Evolutionary conservation across 768 basidiomycete genomes (phyloP), one percentile per base, ranked within the genome.

Genomic region (Lentinula sp.): DNA sequence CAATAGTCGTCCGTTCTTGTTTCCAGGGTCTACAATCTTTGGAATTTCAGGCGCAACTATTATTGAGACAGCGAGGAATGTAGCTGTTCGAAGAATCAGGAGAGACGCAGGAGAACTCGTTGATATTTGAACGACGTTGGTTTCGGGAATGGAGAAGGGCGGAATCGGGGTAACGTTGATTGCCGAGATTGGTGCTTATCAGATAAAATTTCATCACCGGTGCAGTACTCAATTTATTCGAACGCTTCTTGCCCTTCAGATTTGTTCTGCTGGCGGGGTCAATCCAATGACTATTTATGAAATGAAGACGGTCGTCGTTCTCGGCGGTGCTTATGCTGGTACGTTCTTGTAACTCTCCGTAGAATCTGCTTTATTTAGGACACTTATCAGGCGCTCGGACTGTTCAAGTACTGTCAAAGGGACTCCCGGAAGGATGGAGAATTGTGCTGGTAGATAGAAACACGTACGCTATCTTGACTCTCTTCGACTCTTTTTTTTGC

Each of bases 391-490:
- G 85, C 35, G 74, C 75, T 32, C 74, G 77, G 43, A 82, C 81
- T 0, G 79, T 81, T 4, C 79, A 79, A 59, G 48, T 81, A 16
- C 77, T 87, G 39, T 78, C 80, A 7, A 71, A 78, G 8, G 73
- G 72, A 12, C 68, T 86, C 16, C 84, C 84, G 4, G 69, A 73
- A 13, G 79, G 71, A 15, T 84, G 85, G 82, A 76, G 79, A 32
- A 74, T 88, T 28, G 73, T 86, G 4, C 69, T 86, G 12, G 74
- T 87, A 41, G 85, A 87, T 63, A 73, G 83, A 52, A 87, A 88
- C 67, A 81, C 79, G 79, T 85, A 70, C 62, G 80, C 74, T 10
- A 1, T 35, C 6, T 53, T 10, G 2, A 10, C 13, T 42, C 32
- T 10, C 56, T 56, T 9, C 4, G 10, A n/a, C 7, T 28, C 33